Evolutionary conservation across 306 rosid genomes (phyloP), one percentile per base, ranked within the genome.

Genomic region (Boehmeria nivea): DNA sequence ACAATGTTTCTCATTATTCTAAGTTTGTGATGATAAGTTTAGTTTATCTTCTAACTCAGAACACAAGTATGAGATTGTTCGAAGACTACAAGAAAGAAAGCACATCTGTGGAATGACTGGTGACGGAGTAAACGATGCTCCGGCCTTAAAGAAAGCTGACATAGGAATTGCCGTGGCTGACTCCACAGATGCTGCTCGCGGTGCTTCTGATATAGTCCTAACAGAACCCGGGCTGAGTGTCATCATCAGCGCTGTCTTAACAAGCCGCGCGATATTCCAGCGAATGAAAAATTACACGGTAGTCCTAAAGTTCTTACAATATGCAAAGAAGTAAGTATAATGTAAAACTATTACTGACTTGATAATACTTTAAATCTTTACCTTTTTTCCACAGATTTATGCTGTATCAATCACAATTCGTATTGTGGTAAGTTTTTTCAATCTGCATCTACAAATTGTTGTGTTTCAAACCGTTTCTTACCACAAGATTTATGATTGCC

Each of bases 91-190:
- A 64, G 84, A 83, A 0, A 79, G 73, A 81, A 83, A 83, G 1
- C 97, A 86, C 68, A 86, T 83, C 2, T 79, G 87, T 60, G 97
- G 97, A 2, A 89, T 89, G 97, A 89, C 97, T 25, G 97, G 97
- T 54, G 97, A 89, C 57, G 95, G 97, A 57, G 97, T 89, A 42
- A 89, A 89, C 25, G 97, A 89, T 76, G 97, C 95, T 55, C 97
- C 97, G 20, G 95, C 95, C 0, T 64, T 86, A 33, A 86, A 89
- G 76, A 78, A 51, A 50, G 97, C 94, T 18, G 95, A 89, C 25
- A 89, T 89, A 43, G 97, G 97, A 53, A 89, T 89, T 46, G 94
- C 97, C n/a, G 97, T 89, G n/a, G 95, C 79, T 1, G 95, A 89
- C 66, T 95, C 97, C 36, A 89, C 95, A 0, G 97, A 89, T 59